These are phyloP conservation scores for Aristolochia contorta DNA, from an alignment of 164 flowering plant genomes.

Conservation along the genomic window DNA sequence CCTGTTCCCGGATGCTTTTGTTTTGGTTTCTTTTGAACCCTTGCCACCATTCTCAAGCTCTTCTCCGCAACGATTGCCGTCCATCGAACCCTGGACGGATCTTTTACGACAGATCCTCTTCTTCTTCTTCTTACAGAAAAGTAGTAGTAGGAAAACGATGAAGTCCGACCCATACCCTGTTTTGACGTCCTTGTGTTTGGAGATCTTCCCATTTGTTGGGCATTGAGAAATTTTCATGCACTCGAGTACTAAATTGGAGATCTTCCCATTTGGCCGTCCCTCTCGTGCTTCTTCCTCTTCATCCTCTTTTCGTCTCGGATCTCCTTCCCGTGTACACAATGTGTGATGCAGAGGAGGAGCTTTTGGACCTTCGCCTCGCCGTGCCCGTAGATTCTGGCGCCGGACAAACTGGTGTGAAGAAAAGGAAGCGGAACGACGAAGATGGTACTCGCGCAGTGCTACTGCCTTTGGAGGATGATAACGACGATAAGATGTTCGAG, in stretches of 20 bases:
- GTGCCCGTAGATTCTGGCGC: constrained; percentile 12
- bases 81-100: background rate
- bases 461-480: too few relatives aligned
- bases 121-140: background rate
- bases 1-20: constrained; percentile 9
- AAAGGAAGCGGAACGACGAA: constrained; percentile 16
- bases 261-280: too few relatives aligned
- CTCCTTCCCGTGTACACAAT: too few relatives aligned
- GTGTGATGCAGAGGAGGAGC: constrained; percentile 19
- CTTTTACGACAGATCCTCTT: background rate
- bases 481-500: constrained; percentile 38
- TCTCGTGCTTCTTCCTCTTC: too few relatives aligned
- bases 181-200: background rate
- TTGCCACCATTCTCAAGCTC: constrained; percentile 4
- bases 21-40: constrained; percentile 6
- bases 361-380: constrained; percentile 40
- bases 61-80: background rate
- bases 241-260: too few relatives aligned
- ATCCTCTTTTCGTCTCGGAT: too few relatives aligned
- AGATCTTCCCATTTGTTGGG: too few relatives aligned
- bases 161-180: background rate
- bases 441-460: too few relatives aligned
- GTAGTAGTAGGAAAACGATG: background rate
- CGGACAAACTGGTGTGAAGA: background rate
- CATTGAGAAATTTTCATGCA: too few relatives aligned